These are phyloP conservation scores for Verticillium longisporum DNA, from an alignment of 2,329 filamentous ascomycete genomes.

Conservation along the genomic window DNA sequence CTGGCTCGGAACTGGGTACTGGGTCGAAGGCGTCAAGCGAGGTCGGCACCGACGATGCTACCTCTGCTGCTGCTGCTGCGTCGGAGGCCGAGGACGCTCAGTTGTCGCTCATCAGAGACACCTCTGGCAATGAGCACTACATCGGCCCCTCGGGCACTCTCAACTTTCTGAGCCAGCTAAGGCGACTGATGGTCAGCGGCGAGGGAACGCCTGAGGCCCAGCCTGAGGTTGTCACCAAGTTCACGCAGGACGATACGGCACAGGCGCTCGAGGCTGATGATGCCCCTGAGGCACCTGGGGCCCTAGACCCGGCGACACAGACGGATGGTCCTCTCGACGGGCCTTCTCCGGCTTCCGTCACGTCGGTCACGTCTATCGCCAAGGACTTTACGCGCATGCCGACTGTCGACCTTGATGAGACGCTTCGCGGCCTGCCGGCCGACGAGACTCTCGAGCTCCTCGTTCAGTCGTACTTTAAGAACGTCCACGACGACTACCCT, in stretches of 20 bases:
- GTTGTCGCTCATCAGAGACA: conserved; percentile 21
- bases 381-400: conserved; percentile 19
- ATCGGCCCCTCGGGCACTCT: conserved; percentile 29
- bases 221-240: conserved; percentile 9
- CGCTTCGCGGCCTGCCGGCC: conserved; percentile 18
- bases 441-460: conserved; percentile 20
- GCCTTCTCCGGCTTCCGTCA: conserved; percentile 18
- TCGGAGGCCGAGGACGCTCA: conserved; percentile 14
- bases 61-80: too few relatives aligned
- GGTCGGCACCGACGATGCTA: neutral
- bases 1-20: neutral
- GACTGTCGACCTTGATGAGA: conserved; percentile 18
- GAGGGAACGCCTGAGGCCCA: conserved; percentile 4
- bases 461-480: conserved; percentile 26
- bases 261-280: conserved; percentile 17
- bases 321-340: conserved; percentile 2
- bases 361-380: conserved; percentile 18
- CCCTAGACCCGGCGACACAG: neutral
- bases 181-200: conserved; percentile 20
- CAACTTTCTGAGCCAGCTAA: conserved; percentile 26
- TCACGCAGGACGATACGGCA: conserved; percentile 15
- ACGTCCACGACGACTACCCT: conserved; percentile 26
- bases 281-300: neutral
- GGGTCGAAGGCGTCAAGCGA: neutral
- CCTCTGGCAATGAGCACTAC: conserved; percentile 26